A percentile compares a stretch with the other conserved stretches of the same genome.
Evolutionary conservation across 2,329 filamentous ascomycete genomes (phyloP).

Genomic region (Diaporthe ilicicola): DNA sequence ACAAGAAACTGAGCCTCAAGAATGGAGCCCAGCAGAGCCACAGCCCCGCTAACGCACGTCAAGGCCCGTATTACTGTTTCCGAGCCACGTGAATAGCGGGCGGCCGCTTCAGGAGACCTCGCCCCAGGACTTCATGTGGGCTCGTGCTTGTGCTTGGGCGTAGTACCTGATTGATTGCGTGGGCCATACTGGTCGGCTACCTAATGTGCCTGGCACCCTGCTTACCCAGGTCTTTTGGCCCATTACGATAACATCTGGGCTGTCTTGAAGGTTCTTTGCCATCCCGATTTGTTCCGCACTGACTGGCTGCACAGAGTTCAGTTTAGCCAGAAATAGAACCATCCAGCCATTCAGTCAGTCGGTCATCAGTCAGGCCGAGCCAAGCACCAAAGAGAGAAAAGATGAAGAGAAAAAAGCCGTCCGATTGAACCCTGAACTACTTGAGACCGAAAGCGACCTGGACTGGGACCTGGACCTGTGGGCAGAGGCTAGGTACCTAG

Average conservation of each 20-base stretch:
- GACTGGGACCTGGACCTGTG: too few species aligned
- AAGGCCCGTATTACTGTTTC: constrained; percentile 19
- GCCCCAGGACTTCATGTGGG: constrained; percentile 9
- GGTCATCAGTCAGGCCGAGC: background rate
- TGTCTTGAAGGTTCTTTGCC: background rate
- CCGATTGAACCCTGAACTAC: background rate
- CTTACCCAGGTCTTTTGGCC: background rate
- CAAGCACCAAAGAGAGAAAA: background rate
- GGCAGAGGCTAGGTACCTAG: too few species aligned
- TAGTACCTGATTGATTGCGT: background rate
- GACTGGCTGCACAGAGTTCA: background rate
- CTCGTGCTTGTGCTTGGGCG: background rate
- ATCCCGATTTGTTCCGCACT: background rate
- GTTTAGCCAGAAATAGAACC: background rate
- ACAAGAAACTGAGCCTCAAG: constrained; percentile 27
- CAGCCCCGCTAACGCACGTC: constrained; percentile 14
- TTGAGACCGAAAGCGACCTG: constrained; percentile 1
- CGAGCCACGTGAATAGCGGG: constrained; percentile 25
- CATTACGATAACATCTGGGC: background rate
- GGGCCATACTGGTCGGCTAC: background rate
- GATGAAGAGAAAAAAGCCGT: background rate
- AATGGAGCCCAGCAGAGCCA: constrained; percentile 28
- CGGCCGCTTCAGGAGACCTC: constrained; percentile 18
- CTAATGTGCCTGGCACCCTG: background rate
- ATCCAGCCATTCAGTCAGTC: background rate